Percentiles rank a stretch among this genome's conserved stretches.
These are phyloP conservation scores for Scleroderma citrinum DNA, from an alignment of 768 basidiomycete genomes.

Conservation along the genomic window DNA sequence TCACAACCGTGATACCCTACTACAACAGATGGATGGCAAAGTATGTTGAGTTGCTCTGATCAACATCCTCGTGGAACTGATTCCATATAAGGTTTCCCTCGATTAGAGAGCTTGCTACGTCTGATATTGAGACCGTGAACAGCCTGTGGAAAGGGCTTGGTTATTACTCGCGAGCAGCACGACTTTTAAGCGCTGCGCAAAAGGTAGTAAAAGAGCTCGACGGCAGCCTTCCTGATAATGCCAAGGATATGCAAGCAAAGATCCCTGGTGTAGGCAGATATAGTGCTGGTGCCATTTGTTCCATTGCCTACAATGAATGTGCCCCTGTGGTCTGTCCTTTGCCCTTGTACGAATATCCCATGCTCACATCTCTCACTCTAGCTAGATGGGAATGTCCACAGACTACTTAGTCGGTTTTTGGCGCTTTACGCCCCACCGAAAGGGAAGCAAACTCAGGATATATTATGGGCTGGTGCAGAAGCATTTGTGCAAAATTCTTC, in stretches of 20 bases:
- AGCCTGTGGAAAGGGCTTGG: constrained; percentile 88
- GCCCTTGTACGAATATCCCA: background rate
- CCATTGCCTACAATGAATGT: constrained; percentile 82
- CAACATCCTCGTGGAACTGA: background rate
- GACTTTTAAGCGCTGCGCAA: constrained; percentile 78
- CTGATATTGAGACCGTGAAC: constrained; percentile 82
- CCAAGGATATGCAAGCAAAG: constrained; percentile 71
- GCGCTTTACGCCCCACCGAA: constrained; percentile 81
- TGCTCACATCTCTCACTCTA: constrained; percentile 21
- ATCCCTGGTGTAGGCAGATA: constrained; percentile 88
- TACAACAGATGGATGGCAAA: constrained; percentile 83
- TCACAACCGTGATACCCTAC: constrained; percentile 89
- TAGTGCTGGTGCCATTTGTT: constrained; percentile 79
- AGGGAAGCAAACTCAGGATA: constrained; percentile 66
- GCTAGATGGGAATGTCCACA: constrained; percentile 89
- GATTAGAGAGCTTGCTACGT: constrained; percentile 62
- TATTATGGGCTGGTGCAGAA: constrained; percentile 77
- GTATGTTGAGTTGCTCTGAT: constrained; percentile 34
- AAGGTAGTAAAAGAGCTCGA: constrained; percentile 60
- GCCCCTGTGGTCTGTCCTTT: constrained; percentile 69
- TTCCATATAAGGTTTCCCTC: constrained; percentile 64
- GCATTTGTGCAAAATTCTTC: constrained; percentile 53
- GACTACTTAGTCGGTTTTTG: constrained; percentile 77
- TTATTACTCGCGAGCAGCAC: constrained; percentile 82
- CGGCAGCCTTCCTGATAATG: constrained; percentile 75